phyloP scores from a whole-genome alignment of 202 grass and related monocot species.

The Schoenoplectus triqueter region DNA sequence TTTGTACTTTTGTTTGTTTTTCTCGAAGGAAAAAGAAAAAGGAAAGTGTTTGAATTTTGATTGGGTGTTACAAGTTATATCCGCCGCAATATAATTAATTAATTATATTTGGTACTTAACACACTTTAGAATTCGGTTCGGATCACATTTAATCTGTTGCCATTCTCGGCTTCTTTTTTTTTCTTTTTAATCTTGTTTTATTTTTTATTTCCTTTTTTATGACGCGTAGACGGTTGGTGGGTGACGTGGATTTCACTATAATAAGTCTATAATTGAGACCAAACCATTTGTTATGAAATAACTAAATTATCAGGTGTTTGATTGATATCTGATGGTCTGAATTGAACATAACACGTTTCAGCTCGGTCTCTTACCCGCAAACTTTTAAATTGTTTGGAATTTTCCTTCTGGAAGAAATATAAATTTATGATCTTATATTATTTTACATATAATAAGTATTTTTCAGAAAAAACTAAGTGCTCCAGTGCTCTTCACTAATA shows the following conservation, averaged over 20 bases:
- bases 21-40: background rate
- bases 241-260: conserved; percentile 3
- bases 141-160: background rate
- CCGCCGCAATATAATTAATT: background rate
- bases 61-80: background rate
- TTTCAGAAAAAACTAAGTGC: too few relatives aligned
- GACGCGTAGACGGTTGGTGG: background rate
- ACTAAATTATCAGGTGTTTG: background rate
- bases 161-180: background rate
- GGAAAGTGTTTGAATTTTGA: background rate
- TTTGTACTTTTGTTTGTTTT: background rate
- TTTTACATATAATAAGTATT: too few relatives aligned
- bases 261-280: background rate
- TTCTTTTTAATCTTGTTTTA: background rate
- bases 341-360: background rate
- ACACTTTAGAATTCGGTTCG: background rate
- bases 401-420: too few relatives aligned
- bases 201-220: background rate
- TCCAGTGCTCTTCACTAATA: too few relatives aligned
- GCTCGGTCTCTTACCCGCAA: background rate
- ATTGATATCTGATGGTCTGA: background rate
- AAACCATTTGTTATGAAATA: background rate
- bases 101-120: background rate
- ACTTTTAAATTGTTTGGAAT: too few relatives aligned
- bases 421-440: too few relatives aligned